Evolutionary conservation across 2,329 filamentous ascomycete genomes (phyloP).

Genomic region (Aspergillus puulaauensis): DNA sequence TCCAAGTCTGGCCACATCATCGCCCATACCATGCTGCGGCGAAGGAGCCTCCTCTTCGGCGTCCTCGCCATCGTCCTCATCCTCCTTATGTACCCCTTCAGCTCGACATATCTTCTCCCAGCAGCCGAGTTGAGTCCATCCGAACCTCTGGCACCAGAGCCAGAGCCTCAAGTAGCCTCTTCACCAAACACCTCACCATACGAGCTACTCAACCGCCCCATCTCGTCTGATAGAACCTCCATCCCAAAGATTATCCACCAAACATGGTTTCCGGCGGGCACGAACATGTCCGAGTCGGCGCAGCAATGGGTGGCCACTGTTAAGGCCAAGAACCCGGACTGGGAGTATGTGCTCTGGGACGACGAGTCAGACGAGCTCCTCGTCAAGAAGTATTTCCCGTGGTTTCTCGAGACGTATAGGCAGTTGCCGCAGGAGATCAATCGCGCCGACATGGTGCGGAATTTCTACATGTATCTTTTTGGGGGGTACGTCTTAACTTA

Average conservation of each 20-base stretch:
- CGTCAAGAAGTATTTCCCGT: conserved; percentile 18
- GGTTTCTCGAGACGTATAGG: conserved; percentile 18
- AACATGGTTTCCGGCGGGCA: conserved; percentile 23
- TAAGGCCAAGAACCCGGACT: conserved; percentile 15
- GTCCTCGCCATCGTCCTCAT: background rate
- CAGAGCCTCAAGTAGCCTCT: background rate
- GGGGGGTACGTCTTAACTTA: conserved; percentile 14
- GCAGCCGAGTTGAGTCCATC: background rate
- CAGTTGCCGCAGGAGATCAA: conserved; percentile 21
- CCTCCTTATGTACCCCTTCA: conserved; percentile 1
- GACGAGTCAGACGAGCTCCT: conserved; percentile 18
- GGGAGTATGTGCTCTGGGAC: conserved; percentile 25
- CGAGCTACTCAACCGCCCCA: conserved; percentile 14
- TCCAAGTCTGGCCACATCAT: background rate
- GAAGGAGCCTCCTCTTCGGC: background rate
- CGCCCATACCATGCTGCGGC: background rate
- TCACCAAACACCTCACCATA: conserved; percentile 5
- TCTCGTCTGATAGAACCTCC: conserved; percentile 12
- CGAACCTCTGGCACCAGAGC: background rate
- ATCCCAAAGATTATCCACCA: conserved; percentile 23
- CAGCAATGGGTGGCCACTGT: conserved; percentile 19
- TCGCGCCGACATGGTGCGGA: conserved; percentile 18
- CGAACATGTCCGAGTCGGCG: conserved; percentile 21
- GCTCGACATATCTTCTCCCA: conserved; percentile 1
- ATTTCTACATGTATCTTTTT: conserved; percentile 23